phyloP scores from a whole-genome alignment of 331 rosid genomes.

The Quercus lobata region DNA sequence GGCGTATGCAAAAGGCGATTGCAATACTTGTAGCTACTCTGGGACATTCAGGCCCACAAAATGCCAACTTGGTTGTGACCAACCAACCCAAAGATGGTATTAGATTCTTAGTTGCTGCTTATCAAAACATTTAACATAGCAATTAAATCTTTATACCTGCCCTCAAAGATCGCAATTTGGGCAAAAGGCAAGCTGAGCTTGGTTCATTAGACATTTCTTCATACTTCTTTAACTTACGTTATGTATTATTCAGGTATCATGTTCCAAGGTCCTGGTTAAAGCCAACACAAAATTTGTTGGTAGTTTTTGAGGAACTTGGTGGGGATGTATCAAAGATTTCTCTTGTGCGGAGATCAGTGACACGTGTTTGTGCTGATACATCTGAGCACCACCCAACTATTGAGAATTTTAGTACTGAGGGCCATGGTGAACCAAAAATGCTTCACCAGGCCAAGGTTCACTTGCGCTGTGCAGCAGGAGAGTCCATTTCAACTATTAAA shows the following conservation, averaged over 20 bases:
- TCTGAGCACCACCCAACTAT: constrained; percentile 24
- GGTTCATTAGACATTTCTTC: not conserved
- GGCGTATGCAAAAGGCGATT: constrained; percentile 79
- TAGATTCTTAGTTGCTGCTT: not conserved
- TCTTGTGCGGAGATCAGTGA: constrained; percentile 49
- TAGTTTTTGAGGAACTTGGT: constrained; percentile 84
- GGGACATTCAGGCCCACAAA: constrained; percentile 61
- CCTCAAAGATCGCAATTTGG: not conserved
- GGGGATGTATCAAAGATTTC: constrained; percentile 75
- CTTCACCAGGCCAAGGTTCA: constrained; percentile 18
- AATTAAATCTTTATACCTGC: not conserved
- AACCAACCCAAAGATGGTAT: constrained; percentile 93
- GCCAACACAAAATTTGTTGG: constrained; percentile 65
- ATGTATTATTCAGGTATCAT: constrained; percentile 64
- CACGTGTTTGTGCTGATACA: constrained; percentile 33
- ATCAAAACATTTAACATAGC: not conserved
- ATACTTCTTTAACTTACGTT: not conserved
- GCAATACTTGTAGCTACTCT: constrained; percentile 58
- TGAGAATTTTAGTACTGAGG: constrained; percentile 11
- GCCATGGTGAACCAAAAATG: constrained; percentile 16
- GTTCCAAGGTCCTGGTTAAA: constrained; percentile 94
- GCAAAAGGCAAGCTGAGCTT: not conserved
- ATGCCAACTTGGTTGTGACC: constrained; percentile 83
- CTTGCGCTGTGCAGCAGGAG: constrained; percentile 33
- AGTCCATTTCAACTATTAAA: constrained; percentile 31